These are phyloP conservation scores for Pachysolen tannophilus DNA, from an alignment of 805 yeast genomes.

Conservation along the genomic window DNA sequence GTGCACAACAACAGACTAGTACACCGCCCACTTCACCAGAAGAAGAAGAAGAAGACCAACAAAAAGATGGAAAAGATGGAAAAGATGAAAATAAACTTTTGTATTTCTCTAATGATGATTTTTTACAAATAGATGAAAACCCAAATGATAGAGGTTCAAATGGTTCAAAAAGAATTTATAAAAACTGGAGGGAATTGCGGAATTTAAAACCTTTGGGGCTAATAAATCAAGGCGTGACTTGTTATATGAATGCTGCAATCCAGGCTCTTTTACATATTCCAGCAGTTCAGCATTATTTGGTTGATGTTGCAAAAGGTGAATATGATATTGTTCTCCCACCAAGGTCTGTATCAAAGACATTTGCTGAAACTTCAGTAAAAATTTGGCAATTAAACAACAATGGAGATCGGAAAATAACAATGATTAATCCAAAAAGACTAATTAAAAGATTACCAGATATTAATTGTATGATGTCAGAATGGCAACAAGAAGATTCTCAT, in stretches of 20 bases:
- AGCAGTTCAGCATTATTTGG: slow-evolving; percentile 76
- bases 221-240: slow-evolving; percentile 88
- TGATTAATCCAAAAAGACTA: slow-evolving; percentile 69
- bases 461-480: slow-evolving; percentile 92
- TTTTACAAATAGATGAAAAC: slow-evolving; percentile 52
- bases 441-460: slow-evolving; percentile 70
- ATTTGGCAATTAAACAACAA: slow-evolving; percentile 58
- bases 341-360: slow-evolving; percentile 53
- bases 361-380: slow-evolving; percentile 60
- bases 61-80: slow-evolving; percentile 11
- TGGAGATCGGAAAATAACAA: slow-evolving; percentile 28
- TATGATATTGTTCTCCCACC: slow-evolving; percentile 36
- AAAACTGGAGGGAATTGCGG: slow-evolving; percentile 60
- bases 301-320: slow-evolving; percentile 52
- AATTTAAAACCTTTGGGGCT: slow-evolving; percentile 55
- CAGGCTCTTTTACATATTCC: slow-evolving; percentile 90
- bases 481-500: slow-evolving; percentile 98
- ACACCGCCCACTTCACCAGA: slow-evolving; percentile 27
- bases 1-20: slow-evolving; percentile 9
- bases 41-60: slow-evolving; percentile 21
- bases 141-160: slow-evolving; percentile 58
- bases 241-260: slow-evolving; percentile 93
- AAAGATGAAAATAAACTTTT: slow-evolving; percentile 19
- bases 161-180: slow-evolving; percentile 47
- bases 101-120: slow-evolving; percentile 31